phyloP scores from a whole-genome alignment of 805 yeast genomes.

The Candida ovalis region DNA sequence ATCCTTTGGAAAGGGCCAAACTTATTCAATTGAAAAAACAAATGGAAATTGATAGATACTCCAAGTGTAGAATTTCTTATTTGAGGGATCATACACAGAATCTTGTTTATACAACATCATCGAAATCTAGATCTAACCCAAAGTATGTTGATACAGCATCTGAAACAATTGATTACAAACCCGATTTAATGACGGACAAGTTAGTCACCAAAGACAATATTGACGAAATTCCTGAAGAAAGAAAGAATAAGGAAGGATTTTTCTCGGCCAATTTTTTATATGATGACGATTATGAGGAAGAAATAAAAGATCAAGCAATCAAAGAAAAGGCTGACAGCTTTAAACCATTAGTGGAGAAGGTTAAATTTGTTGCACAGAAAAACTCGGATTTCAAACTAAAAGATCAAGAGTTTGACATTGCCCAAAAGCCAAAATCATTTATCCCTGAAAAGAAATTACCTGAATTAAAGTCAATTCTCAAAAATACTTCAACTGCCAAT shows the following conservation, averaged over 20 bases:
- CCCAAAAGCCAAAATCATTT: conserved; percentile 12
- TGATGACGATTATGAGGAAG: conserved; percentile 16
- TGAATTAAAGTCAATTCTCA: conserved; percentile 4
- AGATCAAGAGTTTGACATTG: conserved; percentile 15
- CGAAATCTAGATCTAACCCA: conserved; percentile 9
- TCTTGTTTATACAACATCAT: conserved; percentile 15
- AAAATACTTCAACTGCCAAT: not conserved
- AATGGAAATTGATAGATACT: conserved; percentile 43
- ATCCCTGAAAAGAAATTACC: conserved; percentile 2
- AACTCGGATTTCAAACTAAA: conserved; percentile 12
- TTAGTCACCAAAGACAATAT: not conserved
- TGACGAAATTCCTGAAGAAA: conserved; percentile 16
- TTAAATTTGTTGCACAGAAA: conserved; percentile 22
- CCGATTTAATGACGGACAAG: conserved; percentile 5
- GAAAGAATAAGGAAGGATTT: conserved; percentile 23
- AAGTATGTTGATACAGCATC: conserved; percentile 21
- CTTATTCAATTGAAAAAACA: conserved; percentile 30
- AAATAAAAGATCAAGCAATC: conserved; percentile 1
- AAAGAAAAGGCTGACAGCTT: conserved; percentile 1
- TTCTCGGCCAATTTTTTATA: conserved; percentile 19
- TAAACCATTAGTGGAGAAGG: conserved; percentile 18
- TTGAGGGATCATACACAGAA: conserved; percentile 32
- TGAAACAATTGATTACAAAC: conserved; percentile 16
- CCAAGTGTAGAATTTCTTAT: conserved; percentile 43
- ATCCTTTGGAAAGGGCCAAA: conserved; percentile 32